phyloP scores from a whole-genome alignment of 2,329 filamentous ascomycete species.

The Madurella fahalii region DNA sequence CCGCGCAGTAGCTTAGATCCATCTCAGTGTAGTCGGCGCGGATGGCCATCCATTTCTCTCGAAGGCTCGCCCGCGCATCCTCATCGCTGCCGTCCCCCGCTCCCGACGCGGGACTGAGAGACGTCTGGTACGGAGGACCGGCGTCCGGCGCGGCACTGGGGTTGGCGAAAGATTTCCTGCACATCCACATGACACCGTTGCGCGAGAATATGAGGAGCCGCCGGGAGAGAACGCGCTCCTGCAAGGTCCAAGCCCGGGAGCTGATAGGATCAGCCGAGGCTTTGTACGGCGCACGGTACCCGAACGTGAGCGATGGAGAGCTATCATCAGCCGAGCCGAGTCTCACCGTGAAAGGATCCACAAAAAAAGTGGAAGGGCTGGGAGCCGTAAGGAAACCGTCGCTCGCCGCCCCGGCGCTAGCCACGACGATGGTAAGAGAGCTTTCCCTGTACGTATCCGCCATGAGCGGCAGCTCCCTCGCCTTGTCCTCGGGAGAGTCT shows the following conservation, averaged over 20 bases:
- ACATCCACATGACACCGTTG: slow-evolving; percentile 2
- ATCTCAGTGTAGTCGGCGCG: slow-evolving; percentile 1
- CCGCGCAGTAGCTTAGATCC: neutral
- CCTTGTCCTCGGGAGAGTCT: slow-evolving; percentile 4
- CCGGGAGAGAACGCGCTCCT: neutral
- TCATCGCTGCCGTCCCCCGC: neutral
- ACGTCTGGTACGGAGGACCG: slow-evolving; percentile 3
- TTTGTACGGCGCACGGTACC: neutral
- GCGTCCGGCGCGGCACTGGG: slow-evolving; percentile 1
- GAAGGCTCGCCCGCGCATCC: neutral
- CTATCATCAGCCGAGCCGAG: neutral
- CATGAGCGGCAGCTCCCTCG: slow-evolving; percentile 7
- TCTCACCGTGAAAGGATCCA: neutral
- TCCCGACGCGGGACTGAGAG: neutral
- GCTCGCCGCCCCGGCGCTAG: neutral
- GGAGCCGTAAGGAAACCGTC: neutral
- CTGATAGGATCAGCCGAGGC: slow-evolving; percentile 3
- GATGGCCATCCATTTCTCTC: neutral
- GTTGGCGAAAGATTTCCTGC: neutral
- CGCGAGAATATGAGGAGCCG: neutral
- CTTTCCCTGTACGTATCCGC: slow-evolving; percentile 2
- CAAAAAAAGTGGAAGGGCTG: neutral
- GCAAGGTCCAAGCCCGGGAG: slow-evolving; percentile 2
- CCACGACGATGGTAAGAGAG: neutral
- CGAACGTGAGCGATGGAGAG: neutral